Evolutionary conservation across 306 rosid species (phyloP).

Genomic region (Trifolium pratense): DNA sequence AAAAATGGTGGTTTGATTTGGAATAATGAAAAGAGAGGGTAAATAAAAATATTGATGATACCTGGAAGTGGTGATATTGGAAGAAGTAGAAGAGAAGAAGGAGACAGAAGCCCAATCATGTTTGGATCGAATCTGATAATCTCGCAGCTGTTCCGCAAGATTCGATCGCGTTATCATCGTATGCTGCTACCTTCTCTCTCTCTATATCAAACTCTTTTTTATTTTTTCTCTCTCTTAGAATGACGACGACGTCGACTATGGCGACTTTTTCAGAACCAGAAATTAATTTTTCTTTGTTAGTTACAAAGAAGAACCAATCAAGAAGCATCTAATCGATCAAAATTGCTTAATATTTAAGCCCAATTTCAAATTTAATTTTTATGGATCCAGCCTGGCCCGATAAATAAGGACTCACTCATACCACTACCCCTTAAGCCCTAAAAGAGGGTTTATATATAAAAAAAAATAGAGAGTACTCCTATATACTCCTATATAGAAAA

Average conservation of each 20-base stretch:
- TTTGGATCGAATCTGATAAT: slow-evolving; percentile 99
- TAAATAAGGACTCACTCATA: too few relatives aligned
- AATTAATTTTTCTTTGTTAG: slow-evolving; percentile 36
- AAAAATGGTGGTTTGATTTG: background rate
- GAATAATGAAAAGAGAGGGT: background rate
- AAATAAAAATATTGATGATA: slow-evolving; percentile 23
- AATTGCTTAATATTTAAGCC: background rate
- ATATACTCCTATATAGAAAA: too few relatives aligned
- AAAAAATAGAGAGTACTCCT: too few relatives aligned
- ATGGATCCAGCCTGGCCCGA: too few relatives aligned
- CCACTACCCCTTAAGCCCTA: too few relatives aligned
- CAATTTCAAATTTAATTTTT: too few relatives aligned
- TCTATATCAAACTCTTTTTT: slow-evolving; percentile 18
- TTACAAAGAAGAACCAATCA: slow-evolving; percentile 9
- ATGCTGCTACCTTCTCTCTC: background rate
- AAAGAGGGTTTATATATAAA: too few relatives aligned
- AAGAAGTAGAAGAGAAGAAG: slow-evolving; percentile 92
- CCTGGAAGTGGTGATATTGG: slow-evolving; percentile 80
- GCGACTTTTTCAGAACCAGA: slow-evolving; percentile 44
- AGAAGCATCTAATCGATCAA: background rate
- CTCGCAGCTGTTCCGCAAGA: slow-evolving; percentile 96
- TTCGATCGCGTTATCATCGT: slow-evolving; percentile 98
- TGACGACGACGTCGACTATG: slow-evolving; percentile 23
- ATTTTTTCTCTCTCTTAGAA: slow-evolving; percentile 38
- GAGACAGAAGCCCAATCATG: slow-evolving; percentile 98